Percentiles rank a stretch among this genome's conserved stretches.
phyloP scores from a whole-genome alignment of 208 protist genomes.

The Acanthamoeba lenticulata region DNA sequence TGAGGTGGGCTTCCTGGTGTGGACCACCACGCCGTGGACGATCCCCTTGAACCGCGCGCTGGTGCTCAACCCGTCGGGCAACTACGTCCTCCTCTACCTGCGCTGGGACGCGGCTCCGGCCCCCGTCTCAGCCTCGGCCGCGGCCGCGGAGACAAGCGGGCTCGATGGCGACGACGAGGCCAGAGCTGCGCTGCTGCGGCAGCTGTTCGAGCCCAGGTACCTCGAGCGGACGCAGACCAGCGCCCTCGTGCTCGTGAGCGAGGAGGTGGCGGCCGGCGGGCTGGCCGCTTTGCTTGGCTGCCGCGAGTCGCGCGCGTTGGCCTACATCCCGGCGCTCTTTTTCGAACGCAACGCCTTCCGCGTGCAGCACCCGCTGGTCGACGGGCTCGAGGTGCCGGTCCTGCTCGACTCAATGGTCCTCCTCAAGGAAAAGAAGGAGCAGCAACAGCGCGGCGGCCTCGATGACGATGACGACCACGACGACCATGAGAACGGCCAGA shows the following conservation, averaged over 20 bases:
- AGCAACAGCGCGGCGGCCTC: not conserved
- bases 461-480: not conserved
- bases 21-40: slow-evolving; percentile 40
- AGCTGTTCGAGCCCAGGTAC: not conserved
- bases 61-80: slow-evolving; percentile 10
- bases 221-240: not conserved
- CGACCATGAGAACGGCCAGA: not conserved
- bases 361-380: slow-evolving; percentile 3
- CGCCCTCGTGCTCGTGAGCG: not conserved
- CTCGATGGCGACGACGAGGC: not conserved
- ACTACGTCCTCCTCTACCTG: slow-evolving; percentile 5
- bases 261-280: not conserved
- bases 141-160: too few relatives aligned
- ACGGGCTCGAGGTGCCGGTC: not conserved
- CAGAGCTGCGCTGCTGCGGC: not conserved
- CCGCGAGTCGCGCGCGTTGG: not conserved
- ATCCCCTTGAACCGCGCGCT: slow-evolving; percentile 23
- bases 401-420: slow-evolving; percentile 7
- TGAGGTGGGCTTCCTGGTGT: not conserved
- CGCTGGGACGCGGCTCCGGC: not conserved
- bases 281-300: not conserved
- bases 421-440: slow-evolving; percentile 37
- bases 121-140: too few relatives aligned
- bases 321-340: not conserved
- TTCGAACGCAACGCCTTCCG: not conserved